Percentiles rank a stretch among this genome's conserved stretches.
phyloP scores from a whole-genome alignment of 768 basidiomycete species.

The Neoboletus magnificus region DNA sequence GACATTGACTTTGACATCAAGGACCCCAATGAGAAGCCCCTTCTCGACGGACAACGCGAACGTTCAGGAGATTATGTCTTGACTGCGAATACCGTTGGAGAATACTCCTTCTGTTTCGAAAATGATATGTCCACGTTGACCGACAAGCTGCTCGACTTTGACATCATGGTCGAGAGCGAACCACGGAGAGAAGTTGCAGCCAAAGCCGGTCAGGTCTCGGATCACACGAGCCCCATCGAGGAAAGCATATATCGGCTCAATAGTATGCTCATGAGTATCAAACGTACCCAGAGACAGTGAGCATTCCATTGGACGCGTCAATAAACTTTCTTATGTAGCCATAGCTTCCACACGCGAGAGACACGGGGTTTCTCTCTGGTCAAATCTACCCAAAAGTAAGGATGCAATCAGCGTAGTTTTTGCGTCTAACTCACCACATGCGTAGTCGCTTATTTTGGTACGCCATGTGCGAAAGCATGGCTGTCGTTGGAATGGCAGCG shows the following conservation, averaged over 20 bases:
- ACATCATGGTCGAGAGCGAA: conserved; percentile 98
- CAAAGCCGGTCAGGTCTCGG: conserved; percentile 82
- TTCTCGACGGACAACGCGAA: conserved; percentile 86
- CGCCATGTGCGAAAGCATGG: conserved; percentile 74
- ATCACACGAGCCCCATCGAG: conserved; percentile 91
- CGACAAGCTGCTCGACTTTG: conserved; percentile 92
- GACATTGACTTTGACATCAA: conserved; percentile 94
- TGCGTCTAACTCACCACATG: neutral
- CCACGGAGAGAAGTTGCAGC: conserved; percentile 87
- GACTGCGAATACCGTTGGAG: conserved; percentile 87
- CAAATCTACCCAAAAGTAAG: conserved; percentile 82
- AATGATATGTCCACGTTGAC: conserved; percentile 96
- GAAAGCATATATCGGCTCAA: conserved; percentile 93
- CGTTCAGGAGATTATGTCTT: conserved; percentile 97
- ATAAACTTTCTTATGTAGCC: conserved; percentile 1
- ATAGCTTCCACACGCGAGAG: conserved; percentile 90
- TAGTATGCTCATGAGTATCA: conserved; percentile 83
- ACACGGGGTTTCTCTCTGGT: conserved; percentile 93
- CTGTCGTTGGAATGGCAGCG: conserved; percentile 83
- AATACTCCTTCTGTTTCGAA: conserved; percentile 96
- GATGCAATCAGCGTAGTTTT: neutral
- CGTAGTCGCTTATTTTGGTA: conserved; percentile 91
- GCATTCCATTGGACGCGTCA: conserved; percentile 29
- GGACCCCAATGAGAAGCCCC: conserved; percentile 83
- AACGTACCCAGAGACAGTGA: conserved; percentile 91